A percentile compares a stretch with the other conserved stretches of the same genome.
phyloP scores from a whole-genome alignment of 352 stramenopile species.

The Pythium pyrilobum region DNA sequence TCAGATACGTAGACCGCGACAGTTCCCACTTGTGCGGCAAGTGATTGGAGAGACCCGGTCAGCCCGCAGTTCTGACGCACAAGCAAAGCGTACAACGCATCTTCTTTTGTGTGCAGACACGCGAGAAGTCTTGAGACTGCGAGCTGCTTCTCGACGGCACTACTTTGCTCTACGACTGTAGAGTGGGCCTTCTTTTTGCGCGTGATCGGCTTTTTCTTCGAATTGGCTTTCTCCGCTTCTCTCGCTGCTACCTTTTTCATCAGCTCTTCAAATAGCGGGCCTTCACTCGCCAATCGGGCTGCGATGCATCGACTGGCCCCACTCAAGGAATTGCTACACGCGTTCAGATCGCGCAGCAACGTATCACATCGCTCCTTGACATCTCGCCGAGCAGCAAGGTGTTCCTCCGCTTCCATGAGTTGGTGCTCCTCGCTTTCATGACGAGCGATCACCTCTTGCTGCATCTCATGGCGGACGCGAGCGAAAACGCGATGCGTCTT shows the following conservation, averaged over 20 bases:
- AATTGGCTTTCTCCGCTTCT: too few species aligned
- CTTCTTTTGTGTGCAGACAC: not conserved
- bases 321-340: not conserved
- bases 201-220: too few species aligned
- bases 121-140: not conserved
- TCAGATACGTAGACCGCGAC: not conserved
- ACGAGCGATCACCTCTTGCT: constrained; percentile 8
- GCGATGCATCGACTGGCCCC: not conserved
- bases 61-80: constrained; percentile 1
- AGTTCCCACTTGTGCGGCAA: not conserved
- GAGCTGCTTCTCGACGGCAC: not conserved
- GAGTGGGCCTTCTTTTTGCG: too few species aligned
- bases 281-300: too few species aligned
- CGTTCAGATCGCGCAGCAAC: not conserved
- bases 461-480: constrained; percentile 13
- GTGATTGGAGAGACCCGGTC: not conserved
- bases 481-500: constrained; percentile 14
- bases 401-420: constrained; percentile 16
- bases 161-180: too few species aligned
- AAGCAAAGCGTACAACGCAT: not conserved
- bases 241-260: too few species aligned
- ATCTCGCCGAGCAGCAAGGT: not conserved
- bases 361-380: not conserved
- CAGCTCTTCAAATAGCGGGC: too few species aligned
- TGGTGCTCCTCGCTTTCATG: constrained; percentile 8